Conservation (phyloP, 2,329 filamentous ascomycete species). For the Xylogone sp. region DNA sequence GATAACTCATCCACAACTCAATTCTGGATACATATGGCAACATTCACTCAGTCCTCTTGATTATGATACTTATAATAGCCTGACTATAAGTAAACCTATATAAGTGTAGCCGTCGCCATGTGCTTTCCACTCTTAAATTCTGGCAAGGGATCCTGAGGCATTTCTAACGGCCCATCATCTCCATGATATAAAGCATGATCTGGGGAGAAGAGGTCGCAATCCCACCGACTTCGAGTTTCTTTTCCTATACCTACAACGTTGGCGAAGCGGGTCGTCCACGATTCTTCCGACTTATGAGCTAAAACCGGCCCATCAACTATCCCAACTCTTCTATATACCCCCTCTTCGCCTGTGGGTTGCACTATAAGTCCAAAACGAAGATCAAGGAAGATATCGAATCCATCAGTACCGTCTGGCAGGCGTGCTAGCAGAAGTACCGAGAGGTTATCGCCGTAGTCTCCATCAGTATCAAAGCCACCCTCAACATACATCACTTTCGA, state of each 20-base stretch:
- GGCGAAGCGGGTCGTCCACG: background rate
- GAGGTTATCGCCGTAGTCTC: background rate
- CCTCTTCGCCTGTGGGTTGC: background rate
- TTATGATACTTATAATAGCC: too few species aligned
- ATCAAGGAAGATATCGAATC: background rate
- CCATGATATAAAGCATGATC: background rate
- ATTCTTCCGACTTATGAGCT: background rate
- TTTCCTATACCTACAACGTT: background rate
- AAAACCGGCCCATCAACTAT: background rate
- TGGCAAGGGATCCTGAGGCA: background rate
- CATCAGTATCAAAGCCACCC: background rate
- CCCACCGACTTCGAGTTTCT: constrained; percentile 53
- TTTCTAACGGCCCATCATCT: background rate
- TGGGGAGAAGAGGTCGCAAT: constrained; percentile 57
- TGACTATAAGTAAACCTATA: background rate
- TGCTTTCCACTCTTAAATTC: background rate
- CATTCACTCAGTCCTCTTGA: too few species aligned
- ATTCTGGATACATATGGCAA: too few species aligned
- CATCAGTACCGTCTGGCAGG: background rate
- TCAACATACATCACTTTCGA: background rate
- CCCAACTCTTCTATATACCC: background rate
- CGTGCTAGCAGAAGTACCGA: background rate
- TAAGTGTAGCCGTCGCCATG: background rate
- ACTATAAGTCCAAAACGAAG: background rate
- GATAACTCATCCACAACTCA: too few species aligned